Conservation (phyloP, 2,329 filamentous ascomycete genomes). For the Aspergillus niger region DNA sequence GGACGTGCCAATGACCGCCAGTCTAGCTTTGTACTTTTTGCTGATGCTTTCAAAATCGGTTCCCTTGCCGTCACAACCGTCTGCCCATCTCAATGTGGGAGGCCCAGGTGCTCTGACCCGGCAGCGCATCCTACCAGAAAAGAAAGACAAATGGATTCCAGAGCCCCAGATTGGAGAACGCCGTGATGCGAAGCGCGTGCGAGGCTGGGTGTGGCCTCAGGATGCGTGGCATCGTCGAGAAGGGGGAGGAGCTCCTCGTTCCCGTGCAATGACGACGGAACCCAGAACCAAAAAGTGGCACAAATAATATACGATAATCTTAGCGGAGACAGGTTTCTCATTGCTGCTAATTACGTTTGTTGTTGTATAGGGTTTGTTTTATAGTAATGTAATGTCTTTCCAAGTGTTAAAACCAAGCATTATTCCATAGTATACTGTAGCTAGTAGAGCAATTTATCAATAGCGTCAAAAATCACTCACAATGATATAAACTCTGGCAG, state of each 20-base stretch:
- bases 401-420: too few species aligned
- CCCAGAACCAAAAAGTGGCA: slow-evolving; percentile 39
- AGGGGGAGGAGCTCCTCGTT: slow-evolving; percentile 40
- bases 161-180: slow-evolving; percentile 62
- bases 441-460: too few species aligned
- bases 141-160: slow-evolving; percentile 64
- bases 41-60: slow-evolving; percentile 66
- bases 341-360: slow-evolving; percentile 3
- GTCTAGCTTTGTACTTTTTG: slow-evolving; percentile 64
- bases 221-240: slow-evolving; percentile 63
- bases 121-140: slow-evolving; percentile 54
- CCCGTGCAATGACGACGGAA: slow-evolving; percentile 23
- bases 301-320: slow-evolving; percentile 27
- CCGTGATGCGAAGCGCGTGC: slow-evolving; percentile 59
- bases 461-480: background rate
- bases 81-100: slow-evolving; percentile 63
- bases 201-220: slow-evolving; percentile 65
- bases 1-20: slow-evolving; percentile 54
- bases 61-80: slow-evolving; percentile 58
- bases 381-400: slow-evolving; percentile 17
- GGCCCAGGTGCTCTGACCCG: slow-evolving; percentile 59
- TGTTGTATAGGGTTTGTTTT: background rate
- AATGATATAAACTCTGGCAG: background rate
- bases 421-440: too few species aligned
- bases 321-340: background rate